These are phyloP conservation scores for Cytospora chrysosperma DNA, from an alignment of 2,329 filamentous ascomycete genomes.

Conservation along the genomic window DNA sequence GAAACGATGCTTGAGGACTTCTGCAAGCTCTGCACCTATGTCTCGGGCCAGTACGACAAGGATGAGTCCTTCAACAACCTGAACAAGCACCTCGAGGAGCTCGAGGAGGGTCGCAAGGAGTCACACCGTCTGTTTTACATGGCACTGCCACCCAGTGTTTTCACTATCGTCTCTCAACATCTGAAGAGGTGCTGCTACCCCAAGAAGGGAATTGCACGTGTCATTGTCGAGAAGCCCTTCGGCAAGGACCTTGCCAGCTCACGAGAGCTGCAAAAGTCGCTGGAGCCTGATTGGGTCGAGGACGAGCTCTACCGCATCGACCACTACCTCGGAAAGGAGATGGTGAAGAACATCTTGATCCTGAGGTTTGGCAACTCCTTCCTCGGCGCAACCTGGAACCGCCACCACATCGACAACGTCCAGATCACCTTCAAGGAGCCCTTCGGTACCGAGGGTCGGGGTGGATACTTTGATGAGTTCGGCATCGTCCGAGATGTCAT, in stretches of 20 bases:
- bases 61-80: constrained; percentile 90
- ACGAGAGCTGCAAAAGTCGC: constrained; percentile 87
- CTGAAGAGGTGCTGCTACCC: constrained; percentile 98
- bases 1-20: constrained; percentile 95
- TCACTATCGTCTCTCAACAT: constrained; percentile 96
- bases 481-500: constrained; percentile 99
- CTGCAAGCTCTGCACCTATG: constrained; percentile 81
- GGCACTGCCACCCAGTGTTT: constrained; percentile 95
- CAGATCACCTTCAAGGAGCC: constrained; percentile 99
- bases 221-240: constrained; percentile 99
- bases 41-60: constrained; percentile 97
- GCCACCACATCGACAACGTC: constrained; percentile 98
- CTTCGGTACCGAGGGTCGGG: constrained; percentile 95
- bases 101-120: constrained; percentile 80
- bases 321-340: constrained; percentile 99
- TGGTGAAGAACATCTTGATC: constrained; percentile 99
- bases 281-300: constrained; percentile 97
- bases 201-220: constrained; percentile 81
- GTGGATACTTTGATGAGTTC: constrained; percentile 99
- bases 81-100: constrained; percentile 78
- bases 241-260: constrained; percentile 96
- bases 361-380: constrained; percentile 98
- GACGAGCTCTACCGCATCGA: constrained; percentile 99
- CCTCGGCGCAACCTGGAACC: constrained; percentile 97
- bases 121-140: constrained; percentile 98